These are phyloP conservation scores for Coemansia sp. DNA, from an alignment of 192 early-diverging fungal genomes.

Conservation along the genomic window DNA sequence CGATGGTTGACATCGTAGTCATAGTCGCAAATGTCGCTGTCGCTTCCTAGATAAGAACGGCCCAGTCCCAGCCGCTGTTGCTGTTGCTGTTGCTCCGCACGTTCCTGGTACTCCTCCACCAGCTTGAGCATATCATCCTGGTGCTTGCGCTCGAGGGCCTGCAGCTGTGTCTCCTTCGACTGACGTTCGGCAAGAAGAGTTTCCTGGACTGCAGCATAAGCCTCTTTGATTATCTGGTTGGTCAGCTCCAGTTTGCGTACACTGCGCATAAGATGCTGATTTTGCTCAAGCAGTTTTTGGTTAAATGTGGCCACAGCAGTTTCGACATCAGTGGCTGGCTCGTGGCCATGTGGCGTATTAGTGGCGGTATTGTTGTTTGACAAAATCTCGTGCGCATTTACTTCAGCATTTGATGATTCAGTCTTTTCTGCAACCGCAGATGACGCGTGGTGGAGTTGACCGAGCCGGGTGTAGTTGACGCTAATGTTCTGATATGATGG, in stretches of 20 bases:
- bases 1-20: background rate
- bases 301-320: constrained; percentile 3
- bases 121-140: constrained; percentile 39
- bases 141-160: constrained; percentile 32
- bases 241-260: constrained; percentile 52
- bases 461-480: background rate
- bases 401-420: background rate
- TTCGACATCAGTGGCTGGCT: constrained; percentile 10
- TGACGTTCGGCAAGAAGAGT: constrained; percentile 46
- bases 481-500: constrained; percentile 3
- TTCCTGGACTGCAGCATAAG: constrained; percentile 46
- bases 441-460: too few relatives aligned
- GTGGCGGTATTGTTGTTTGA: constrained; percentile 4
- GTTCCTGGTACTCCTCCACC: constrained; percentile 27
- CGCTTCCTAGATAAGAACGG: constrained; percentile 7
- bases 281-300: constrained; percentile 16
- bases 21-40: constrained; percentile 11
- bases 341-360: background rate
- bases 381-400: background rate
- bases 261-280: constrained; percentile 38
- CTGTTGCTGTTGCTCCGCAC: constrained; percentile 3
- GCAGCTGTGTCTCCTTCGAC: constrained; percentile 30
- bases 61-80: constrained; percentile 7
- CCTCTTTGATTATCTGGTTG: constrained; percentile 50
- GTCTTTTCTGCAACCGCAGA: constrained; percentile 4